These are phyloP conservation scores for Pseudonitzschia pungens DNA, from an alignment of 108 stramenopile species.

Conservation along the genomic window DNA sequence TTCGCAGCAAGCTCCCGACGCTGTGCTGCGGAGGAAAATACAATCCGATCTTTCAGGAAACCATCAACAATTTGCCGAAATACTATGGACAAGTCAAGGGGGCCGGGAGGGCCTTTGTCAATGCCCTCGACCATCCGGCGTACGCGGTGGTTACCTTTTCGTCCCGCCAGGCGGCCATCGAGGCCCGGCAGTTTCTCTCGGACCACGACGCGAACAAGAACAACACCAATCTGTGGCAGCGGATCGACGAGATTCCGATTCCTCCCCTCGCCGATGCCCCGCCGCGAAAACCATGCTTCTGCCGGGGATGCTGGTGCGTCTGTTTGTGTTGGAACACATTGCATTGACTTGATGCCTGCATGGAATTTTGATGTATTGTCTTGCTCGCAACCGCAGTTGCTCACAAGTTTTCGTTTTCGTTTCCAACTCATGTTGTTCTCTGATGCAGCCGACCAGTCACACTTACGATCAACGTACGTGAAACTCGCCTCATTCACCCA, in stretches of 20 bases:
- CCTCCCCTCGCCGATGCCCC: conserved; percentile 87
- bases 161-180: conserved; percentile 81
- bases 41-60: conserved; percentile 12
- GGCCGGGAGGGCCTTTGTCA: conserved; percentile 20
- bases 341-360: no score
- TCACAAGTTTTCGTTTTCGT: background rate
- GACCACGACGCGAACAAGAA: conserved; percentile 65
- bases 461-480: conserved; percentile 1
- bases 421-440: background rate
- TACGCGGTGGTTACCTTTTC: conserved; percentile 84
- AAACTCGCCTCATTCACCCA: no score
- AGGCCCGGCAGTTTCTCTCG: conserved; percentile 69
- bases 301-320: conserved; percentile 69
- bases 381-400: no score
- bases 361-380: no score
- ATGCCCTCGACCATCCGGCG: conserved; percentile 40
- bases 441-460: conserved; percentile 20
- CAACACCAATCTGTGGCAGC: conserved; percentile 47
- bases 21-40: background rate
- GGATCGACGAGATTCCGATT: conserved; percentile 64
- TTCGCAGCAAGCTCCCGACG: background rate
- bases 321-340: background rate
- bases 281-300: conserved; percentile 60
- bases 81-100: conserved; percentile 12
- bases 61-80: conserved; percentile 3